Base-by-base conservation (phyloP, 805 yeast genomes). In the Candida orba region DNA sequence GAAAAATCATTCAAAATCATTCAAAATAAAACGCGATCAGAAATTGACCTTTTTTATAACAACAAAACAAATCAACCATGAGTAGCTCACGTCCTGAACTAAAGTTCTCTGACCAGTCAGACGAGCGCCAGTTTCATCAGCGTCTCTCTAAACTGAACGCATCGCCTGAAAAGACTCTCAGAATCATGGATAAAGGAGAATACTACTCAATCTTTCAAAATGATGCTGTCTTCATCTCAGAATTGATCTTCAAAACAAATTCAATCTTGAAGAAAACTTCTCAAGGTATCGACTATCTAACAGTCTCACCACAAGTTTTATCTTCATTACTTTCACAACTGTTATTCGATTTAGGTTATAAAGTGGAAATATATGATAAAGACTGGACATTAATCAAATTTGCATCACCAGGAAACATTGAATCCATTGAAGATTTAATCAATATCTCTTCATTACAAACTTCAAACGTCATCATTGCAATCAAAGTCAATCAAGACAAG, bases 381-480 rank as follows among this genome's bases (percentile, higher is more conserved):
- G 66, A 63, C 48, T 91, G 95, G 76, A 69, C 62, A 40, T 65
- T 75, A 42, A 52, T 66, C 49, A 74, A 68, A 45, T 65, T 71
- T 36, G 96, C 96, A 0, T 82, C 95, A 1, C 97, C 98, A 0
- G 99, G 99, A 6, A 90, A 93, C 62, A 66, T 90, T 40, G 85
- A 81, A 46, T 79, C 72, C 36, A 76, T 84, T 38, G 96, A 86
- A 51, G 89, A 84, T 30, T 65, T 87, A 63, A 68, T 88, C 50
- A 66, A 66, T 41, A 59, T 68, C 4, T 66, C 74, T 10, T 44
- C 51, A 13, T 62, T 69, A 29, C 75, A 42, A 27, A 39, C 34
- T 18, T 39, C 82, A 0, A 72, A 81, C 13, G 76, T 81, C 36
- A 72, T 79, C 13, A 78, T 68, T 13, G 60, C 69, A 14, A 39